Evolutionary conservation across 2,329 filamentous ascomycete species (phyloP).

Genomic region (Fusarium metavorans): DNA sequence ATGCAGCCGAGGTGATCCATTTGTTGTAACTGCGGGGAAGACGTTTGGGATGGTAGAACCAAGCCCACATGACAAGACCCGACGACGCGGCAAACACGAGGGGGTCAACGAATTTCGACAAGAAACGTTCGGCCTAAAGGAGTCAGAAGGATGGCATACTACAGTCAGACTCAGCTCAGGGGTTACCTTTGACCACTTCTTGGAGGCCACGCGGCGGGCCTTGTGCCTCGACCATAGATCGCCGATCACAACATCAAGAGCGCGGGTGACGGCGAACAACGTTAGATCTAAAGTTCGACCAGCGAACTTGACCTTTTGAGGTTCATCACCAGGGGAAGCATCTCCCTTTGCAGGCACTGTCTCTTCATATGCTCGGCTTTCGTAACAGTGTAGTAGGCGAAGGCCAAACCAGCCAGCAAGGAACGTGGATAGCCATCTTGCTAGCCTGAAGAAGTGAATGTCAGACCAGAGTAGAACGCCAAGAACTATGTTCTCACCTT

Average conservation of each 20-base stretch:
- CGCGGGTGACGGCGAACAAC: constrained; percentile 79
- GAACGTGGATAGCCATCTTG: constrained; percentile 70
- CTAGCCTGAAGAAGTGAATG: constrained; percentile 55
- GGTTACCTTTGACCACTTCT: constrained; percentile 61
- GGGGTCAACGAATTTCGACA: constrained; percentile 67
- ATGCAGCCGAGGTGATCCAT: constrained; percentile 84
- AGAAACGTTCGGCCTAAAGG: constrained; percentile 47
- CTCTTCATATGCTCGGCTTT: constrained; percentile 58
- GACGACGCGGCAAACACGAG: constrained; percentile 78
- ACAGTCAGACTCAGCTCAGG: not conserved
- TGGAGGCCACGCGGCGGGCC: constrained; percentile 56
- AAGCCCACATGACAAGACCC: constrained; percentile 88
- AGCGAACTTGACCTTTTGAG: constrained; percentile 55
- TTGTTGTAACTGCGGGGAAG: constrained; percentile 81
- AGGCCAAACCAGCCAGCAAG: constrained; percentile 69
- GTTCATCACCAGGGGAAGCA: constrained; percentile 40
- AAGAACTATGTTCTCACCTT: constrained; percentile 39
- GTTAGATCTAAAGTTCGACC: constrained; percentile 86
- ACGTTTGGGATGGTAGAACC: constrained; percentile 80
- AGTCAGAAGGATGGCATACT: constrained; percentile 23
- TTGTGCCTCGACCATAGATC: constrained; percentile 70
- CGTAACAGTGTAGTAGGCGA: constrained; percentile 68
- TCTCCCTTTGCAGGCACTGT: constrained; percentile 48
- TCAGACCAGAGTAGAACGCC: constrained; percentile 19
- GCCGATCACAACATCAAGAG: constrained; percentile 77